Evolutionary conservation across 2,329 filamentous ascomycete genomes (phyloP), one percentile per base, ranked within the genome.

Genomic region (Claviceps humidiphila): DNA sequence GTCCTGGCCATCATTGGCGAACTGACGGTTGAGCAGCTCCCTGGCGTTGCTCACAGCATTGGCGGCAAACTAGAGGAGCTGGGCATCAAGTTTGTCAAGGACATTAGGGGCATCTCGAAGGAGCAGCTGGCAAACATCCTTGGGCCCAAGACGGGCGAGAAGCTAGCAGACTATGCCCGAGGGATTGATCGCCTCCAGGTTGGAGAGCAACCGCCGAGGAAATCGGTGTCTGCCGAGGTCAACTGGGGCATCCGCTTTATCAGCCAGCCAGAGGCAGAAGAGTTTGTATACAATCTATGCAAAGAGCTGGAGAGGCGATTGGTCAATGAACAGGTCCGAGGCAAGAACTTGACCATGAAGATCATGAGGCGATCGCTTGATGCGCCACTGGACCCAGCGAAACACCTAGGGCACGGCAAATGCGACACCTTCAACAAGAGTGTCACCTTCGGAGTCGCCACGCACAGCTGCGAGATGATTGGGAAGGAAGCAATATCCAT

Each of bases 221-320:
- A 97, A 64, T 97, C 91, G 0, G 89, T 98, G 0, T 97, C 93
- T 2, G 91, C 91, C 1, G 93, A 98, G 65, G 89, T 98, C 56
- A 98, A 93, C 61, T 98, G 93, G 93, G 93, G 94, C 2, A 95
- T 98, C 52, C 83, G 93, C 5, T 98, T 98, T 64, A 81, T 93
- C 58, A 94, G 78, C 55, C 89, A 96, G 62, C 77, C 80, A n/a
- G 91, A 98, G 67, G 90, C 89, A 0, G 91, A 97, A 54, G 88
- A 94, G 57, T 98, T 98, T 64, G 77, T 97, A 34, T 73, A 81
- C 55, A 93, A 87, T 58, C 72, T 98, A 0, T 93, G 87, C 62
- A 84, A 84, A 52, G 93, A 98, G 66, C 71, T 98, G 6, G 83
- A 90, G 59, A 84, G 83, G 52, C 79, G 93, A 1, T 71, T 98